These are phyloP conservation scores for Tetrapisispora taiwanensis DNA, from an alignment of 805 yeast genomes.

Conservation along the genomic window DNA sequence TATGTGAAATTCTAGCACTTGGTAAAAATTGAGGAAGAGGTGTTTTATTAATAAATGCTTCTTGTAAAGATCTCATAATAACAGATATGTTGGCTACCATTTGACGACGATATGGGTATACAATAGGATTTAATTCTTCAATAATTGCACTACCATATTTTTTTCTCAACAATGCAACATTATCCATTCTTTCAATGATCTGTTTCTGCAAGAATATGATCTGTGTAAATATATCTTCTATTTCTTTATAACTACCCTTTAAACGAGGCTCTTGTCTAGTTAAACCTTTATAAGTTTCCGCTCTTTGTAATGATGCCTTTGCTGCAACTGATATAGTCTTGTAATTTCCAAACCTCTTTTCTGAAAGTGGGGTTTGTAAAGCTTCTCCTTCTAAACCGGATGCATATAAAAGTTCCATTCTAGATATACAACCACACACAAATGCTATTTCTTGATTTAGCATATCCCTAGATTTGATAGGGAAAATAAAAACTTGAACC, in stretches of 20 bases:
- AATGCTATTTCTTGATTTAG: conserved; percentile 34
- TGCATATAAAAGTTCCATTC: conserved; percentile 32
- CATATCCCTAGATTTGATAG: conserved; percentile 39
- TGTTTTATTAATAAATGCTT: conserved; percentile 34
- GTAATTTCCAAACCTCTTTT: conserved; percentile 27
- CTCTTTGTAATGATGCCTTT: conserved; percentile 32
- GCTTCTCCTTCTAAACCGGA: conserved; percentile 34
- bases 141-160: conserved; percentile 38
- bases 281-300: conserved; percentile 32
- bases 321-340: conserved; percentile 30
- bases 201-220: conserved; percentile 38
- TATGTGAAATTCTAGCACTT: conserved; percentile 39
- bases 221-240: conserved; percentile 34
- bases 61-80: conserved; percentile 34
- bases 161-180: conserved; percentile 34
- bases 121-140: conserved; percentile 34
- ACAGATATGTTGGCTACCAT: conserved; percentile 33
- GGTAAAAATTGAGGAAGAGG: conserved; percentile 45
- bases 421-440: conserved; percentile 33
- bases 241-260: conserved; percentile 36
- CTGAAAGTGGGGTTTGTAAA: conserved; percentile 20
- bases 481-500: conserved; percentile 38
- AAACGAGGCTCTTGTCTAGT: conserved; percentile 40
- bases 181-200: conserved; percentile 39
- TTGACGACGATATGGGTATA: conserved; percentile 37